Evolutionary conservation across 2,329 filamentous ascomycete genomes (phyloP).

Genomic region (Paecilomyces fulvus): DNA sequence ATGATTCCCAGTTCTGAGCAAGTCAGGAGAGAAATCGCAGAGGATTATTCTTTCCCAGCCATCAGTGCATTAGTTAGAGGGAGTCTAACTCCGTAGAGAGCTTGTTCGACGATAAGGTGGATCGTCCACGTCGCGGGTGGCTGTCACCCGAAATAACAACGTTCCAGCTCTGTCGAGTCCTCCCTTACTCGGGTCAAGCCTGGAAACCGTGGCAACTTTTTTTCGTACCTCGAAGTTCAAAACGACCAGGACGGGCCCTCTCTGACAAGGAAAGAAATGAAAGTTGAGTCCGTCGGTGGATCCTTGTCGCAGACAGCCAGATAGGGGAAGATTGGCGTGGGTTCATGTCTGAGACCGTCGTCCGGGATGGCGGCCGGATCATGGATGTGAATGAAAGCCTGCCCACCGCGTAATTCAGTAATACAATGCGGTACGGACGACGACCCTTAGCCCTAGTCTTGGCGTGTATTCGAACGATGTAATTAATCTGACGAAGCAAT

Average conservation of each 20-base stretch:
- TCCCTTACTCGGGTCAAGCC: neutral
- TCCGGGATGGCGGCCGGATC: neutral
- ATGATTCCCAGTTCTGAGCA: neutral
- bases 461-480: neutral
- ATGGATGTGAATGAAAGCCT: neutral
- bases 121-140: neutral
- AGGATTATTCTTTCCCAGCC: neutral
- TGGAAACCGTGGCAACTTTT: neutral
- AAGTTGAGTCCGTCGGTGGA: conserved; percentile 1
- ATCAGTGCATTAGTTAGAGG: neutral
- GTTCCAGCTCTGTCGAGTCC: neutral
- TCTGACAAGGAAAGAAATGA: conserved; percentile 2
- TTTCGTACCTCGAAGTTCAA: neutral
- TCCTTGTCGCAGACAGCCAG: neutral
- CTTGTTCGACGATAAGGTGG: neutral
- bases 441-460: neutral
- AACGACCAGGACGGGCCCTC: neutral
- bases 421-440: neutral
- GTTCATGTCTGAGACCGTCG: conserved; percentile 1
- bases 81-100: neutral
- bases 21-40: neutral
- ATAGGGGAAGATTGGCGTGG: neutral
- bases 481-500: neutral
- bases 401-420: neutral
- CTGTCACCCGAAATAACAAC: neutral